Evolutionary conservation across 2,329 filamentous ascomycete species (phyloP).

Genomic region (Venturia oleaginea): DNA sequence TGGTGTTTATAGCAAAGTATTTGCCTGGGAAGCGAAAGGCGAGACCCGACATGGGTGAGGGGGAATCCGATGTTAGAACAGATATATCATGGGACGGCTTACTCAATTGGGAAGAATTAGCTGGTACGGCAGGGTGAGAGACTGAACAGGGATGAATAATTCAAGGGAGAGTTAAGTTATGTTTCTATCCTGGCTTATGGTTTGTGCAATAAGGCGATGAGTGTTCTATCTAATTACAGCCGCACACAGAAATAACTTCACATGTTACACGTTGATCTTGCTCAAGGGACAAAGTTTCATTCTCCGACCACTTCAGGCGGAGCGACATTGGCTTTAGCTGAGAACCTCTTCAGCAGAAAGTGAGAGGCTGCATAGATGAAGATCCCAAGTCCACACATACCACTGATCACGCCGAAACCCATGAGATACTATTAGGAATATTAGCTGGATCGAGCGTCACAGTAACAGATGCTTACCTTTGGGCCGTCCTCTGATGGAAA

Average conservation of each 20-base stretch:
- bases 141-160: too few species aligned
- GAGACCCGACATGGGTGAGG: too few species aligned
- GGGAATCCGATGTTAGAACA: too few species aligned
- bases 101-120: too few species aligned
- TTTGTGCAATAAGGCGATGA: too few species aligned
- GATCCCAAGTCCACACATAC: constrained; percentile 25
- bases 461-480: constrained; percentile 21
- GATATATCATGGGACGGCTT: too few species aligned
- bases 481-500: constrained; percentile 42
- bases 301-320: not conserved
- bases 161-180: too few species aligned
- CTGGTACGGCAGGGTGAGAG: too few species aligned
- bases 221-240: not conserved
- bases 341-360: constrained; percentile 19
- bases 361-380: constrained; percentile 22
- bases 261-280: not conserved
- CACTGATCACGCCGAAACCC: constrained; percentile 33
- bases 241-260: not conserved
- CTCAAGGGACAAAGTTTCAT: not conserved
- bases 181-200: too few species aligned
- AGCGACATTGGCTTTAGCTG: not conserved
- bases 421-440: constrained; percentile 30
- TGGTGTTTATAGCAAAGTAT: too few species aligned
- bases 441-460: not conserved
- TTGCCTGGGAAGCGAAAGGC: too few species aligned